These are phyloP conservation scores for Penicillium nucicola DNA, from an alignment of 495 filamentous ascomycete species.

Conservation along the genomic window DNA sequence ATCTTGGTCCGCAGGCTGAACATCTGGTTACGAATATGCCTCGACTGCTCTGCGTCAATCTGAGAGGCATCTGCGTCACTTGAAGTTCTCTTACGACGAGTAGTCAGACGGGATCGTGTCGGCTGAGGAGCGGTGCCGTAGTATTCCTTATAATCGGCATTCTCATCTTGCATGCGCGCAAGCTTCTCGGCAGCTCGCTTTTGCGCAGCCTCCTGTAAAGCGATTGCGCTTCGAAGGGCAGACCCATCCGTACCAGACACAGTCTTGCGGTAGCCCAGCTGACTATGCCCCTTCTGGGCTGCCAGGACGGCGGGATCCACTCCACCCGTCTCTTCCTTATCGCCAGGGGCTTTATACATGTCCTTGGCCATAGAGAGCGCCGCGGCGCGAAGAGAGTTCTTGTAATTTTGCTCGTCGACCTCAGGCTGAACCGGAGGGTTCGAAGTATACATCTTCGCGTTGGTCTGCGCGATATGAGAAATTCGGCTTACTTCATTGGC, in stretches of 20 bases:
- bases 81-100: slow-evolving; percentile 62
- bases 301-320: slow-evolving; percentile 29
- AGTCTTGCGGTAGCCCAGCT: slow-evolving; percentile 34
- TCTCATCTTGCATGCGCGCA: slow-evolving; percentile 72
- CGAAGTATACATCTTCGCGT: slow-evolving; percentile 69
- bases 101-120: slow-evolving; percentile 50
- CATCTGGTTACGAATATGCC: slow-evolving; percentile 78
- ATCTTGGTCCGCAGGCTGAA: slow-evolving; percentile 66
- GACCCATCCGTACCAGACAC: slow-evolving; percentile 29
- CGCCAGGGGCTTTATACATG: slow-evolving; percentile 66
- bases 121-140: slow-evolving; percentile 58
- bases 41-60: slow-evolving; percentile 65
- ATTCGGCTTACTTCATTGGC: slow-evolving; percentile 57
- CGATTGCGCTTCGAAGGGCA: slow-evolving; percentile 46
- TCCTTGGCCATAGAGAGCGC: slow-evolving; percentile 83
- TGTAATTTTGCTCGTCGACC: slow-evolving; percentile 66
- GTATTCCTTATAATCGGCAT: slow-evolving; percentile 65
- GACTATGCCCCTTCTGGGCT: slow-evolving; percentile 38
- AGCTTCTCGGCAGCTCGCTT: slow-evolving; percentile 80
- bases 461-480: slow-evolving; percentile 47
- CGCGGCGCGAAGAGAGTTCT: slow-evolving; percentile 72
- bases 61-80: slow-evolving; percentile 62
- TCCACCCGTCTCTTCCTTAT: slow-evolving; percentile 30
- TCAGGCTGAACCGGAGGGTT: slow-evolving; percentile 70
- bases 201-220: slow-evolving; percentile 79